Percentiles rank a stretch among this genome's conserved stretches.
phyloP scores from a whole-genome alignment of 306 rosid species.

The Prunus mume region DNA sequence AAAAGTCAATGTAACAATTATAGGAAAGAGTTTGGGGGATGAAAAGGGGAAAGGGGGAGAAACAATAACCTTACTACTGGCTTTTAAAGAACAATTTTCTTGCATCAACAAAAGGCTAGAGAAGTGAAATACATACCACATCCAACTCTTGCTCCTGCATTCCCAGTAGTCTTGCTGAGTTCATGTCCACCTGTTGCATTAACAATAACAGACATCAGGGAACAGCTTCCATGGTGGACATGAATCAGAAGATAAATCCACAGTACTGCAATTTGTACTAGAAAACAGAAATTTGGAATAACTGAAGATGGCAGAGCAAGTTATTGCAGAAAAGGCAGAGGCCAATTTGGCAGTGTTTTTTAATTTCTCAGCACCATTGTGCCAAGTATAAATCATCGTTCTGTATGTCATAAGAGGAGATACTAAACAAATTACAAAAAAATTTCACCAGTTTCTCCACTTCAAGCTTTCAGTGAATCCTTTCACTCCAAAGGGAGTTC shows the following conservation, averaged over 20 bases:
- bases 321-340: not conserved
- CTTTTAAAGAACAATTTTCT: not conserved
- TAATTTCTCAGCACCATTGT: not conserved
- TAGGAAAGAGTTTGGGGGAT: constrained; percentile 13
- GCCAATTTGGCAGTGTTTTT: not conserved
- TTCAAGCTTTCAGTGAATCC: not conserved
- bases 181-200: constrained; percentile 69
- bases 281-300: not conserved
- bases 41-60: not conserved
- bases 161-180: constrained; percentile 83
- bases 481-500: not conserved
- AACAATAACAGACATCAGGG: not conserved
- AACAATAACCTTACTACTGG: not conserved
- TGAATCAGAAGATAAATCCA: not conserved
- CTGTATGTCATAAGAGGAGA: not conserved
- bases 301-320: not conserved
- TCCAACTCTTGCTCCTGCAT: constrained; percentile 84
- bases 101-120: constrained; percentile 12
- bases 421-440: not conserved
- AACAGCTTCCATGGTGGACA: not conserved
- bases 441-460: not conserved
- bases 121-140: constrained; percentile 50
- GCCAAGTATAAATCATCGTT: not conserved
- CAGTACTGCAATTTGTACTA: not conserved
- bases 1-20: constrained; percentile 7